Base-by-base conservation (phyloP, 495 filamentous ascomycete genomes). In the Halenospora varia region DNA sequence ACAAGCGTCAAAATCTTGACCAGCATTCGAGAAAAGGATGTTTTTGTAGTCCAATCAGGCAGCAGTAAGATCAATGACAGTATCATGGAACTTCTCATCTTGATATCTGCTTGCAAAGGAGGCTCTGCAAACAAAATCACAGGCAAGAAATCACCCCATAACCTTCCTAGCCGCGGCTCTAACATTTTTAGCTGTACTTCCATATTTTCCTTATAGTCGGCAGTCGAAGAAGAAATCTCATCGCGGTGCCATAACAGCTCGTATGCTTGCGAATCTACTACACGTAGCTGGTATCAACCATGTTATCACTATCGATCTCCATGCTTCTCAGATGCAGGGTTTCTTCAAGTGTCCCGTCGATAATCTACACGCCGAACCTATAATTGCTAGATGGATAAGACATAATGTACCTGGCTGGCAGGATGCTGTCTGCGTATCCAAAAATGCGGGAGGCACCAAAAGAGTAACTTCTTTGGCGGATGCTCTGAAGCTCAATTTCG, bases 221-320 rank as follows among this genome's bases (percentile, higher is more conserved):
- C 94, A 98, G 74, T 97, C 92, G 45, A 98, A 98, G 81, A 97
- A 96, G 81, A 98, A 97, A 76, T 91, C 90, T 50, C 94, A 97
- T 66, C 82, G 94, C 60, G 94, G 95, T 25, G 91, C 94, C 47
- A 97, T 98, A 66, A 96, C 94, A 19, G 94, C 95, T 23, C 84
- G 93, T 60, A 95, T 98, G 91, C 77, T 98, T 50, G 95, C 94
- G 58, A 98, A 98, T 70, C 83, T 97, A 22, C 84, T 98, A 48
- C 80, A 87, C 40, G 86, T 98, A 51, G 95, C 94, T 55, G 94
- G 94, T 52, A 89, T 98, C 60, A 88, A 96, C 75, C 94, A 98
- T 78, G 90, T 97, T 70, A 88, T 97, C 68, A 98, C 94, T 15
- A 88, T 98, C 68, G 94, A 98, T 68, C 78, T 98, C 10, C 94